Conservation (phyloP, 306 rosid genomes). For the Elaeagnus macrophylla region DNA sequence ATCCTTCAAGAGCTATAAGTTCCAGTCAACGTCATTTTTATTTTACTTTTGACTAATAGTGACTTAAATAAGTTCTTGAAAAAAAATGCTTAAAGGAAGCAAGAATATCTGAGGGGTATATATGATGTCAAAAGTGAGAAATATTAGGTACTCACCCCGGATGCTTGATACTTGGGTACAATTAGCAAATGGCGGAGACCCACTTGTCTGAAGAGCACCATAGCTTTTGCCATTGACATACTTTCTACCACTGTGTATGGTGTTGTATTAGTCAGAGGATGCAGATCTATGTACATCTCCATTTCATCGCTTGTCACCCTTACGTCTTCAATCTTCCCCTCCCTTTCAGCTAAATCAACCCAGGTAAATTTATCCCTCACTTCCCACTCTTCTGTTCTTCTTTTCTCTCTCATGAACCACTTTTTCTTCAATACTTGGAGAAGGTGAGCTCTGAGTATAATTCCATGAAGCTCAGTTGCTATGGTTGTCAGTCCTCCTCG, state of each 20-base stretch:
- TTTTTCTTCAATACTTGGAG: constrained; percentile 62
- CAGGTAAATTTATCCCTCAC: constrained; percentile 73
- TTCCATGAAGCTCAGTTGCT: constrained; percentile 63
- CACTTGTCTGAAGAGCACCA: constrained; percentile 78
- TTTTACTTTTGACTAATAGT: neutral
- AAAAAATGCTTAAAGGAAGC: neutral
- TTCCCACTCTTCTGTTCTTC: constrained; percentile 84
- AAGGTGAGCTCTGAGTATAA: constrained; percentile 77
- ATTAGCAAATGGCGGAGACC: constrained; percentile 86
- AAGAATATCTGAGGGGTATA: neutral
- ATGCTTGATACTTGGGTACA: constrained; percentile 64
- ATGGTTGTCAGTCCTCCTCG: constrained; percentile 34
- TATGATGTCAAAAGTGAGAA: neutral
- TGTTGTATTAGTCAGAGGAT: constrained; percentile 78
- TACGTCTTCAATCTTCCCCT: constrained; percentile 60
- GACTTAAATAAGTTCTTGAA: neutral
- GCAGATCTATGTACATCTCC: constrained; percentile 83
- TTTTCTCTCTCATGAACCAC: constrained; percentile 64
- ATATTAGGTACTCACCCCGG: constrained; percentile 51
- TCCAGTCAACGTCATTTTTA: neutral
- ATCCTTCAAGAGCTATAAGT: neutral
- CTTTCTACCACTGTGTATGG: constrained; percentile 69
- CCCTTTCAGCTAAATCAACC: constrained; percentile 76
- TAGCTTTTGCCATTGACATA: constrained; percentile 75
- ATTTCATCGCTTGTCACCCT: constrained; percentile 61